phyloP scores from a whole-genome alignment of 441 rosid genomes.

The Sinapis alba region DNA sequence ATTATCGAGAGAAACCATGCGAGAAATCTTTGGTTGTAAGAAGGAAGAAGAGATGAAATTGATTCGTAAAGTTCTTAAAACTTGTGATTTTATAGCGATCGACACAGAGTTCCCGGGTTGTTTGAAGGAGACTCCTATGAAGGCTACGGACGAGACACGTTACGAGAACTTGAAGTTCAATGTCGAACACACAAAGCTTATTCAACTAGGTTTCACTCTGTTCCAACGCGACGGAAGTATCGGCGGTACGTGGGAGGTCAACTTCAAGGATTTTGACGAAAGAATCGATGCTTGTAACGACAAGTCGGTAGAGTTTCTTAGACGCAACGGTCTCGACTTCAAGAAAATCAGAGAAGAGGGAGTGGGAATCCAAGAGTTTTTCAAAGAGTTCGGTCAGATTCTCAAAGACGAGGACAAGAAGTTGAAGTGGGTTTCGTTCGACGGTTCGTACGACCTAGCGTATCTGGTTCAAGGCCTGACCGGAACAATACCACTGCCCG shows the following conservation, averaged over 20 bases:
- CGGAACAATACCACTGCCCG: neutral
- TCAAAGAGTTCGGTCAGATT: neutral
- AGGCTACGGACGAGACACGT: neutral
- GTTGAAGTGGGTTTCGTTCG: slow-evolving; percentile 10
- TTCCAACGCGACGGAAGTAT: neutral
- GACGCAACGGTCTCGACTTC: neutral
- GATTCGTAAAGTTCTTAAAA: neutral
- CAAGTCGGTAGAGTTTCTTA: slow-evolving; percentile 9
- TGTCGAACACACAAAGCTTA: slow-evolving; percentile 8
- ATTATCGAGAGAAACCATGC: neutral
- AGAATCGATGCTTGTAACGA: neutral
- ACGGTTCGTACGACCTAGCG: slow-evolving; percentile 12
- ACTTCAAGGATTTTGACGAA: slow-evolving; percentile 14
- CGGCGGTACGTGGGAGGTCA: slow-evolving; percentile 18
- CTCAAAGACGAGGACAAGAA: neutral
- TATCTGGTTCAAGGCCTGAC: neutral
- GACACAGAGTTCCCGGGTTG: slow-evolving; percentile 29
- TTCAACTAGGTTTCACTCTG: slow-evolving; percentile 28
- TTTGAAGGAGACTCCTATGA: neutral
- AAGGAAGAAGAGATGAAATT: neutral
- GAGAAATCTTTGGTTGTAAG: slow-evolving; percentile 1
- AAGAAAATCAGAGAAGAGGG: slow-evolving; percentile 15
- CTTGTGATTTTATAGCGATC: neutral
- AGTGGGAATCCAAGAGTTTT: neutral
- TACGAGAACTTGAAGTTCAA: neutral